These are phyloP conservation scores for Coemansia sp. DNA, from an alignment of 192 early-diverging fungal species.

Conservation along the genomic window DNA sequence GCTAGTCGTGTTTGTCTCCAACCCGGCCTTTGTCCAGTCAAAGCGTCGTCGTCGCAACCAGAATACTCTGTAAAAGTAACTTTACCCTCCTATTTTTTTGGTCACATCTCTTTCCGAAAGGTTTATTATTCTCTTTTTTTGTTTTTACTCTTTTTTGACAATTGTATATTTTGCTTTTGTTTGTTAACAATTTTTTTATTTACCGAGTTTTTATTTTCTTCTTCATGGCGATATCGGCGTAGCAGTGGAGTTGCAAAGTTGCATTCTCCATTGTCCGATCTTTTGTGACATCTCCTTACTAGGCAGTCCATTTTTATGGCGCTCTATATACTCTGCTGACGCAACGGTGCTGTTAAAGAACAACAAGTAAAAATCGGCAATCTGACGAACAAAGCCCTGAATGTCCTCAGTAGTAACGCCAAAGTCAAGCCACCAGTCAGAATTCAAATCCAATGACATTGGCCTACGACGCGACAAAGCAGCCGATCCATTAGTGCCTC, in stretches of 20 bases:
- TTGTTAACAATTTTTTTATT: background rate
- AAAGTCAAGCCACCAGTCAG: slow-evolving; percentile 45
- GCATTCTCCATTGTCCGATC: slow-evolving; percentile 51
- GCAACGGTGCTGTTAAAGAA: slow-evolving; percentile 43
- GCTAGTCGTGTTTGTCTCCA: slow-evolving; percentile 54
- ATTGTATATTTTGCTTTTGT: background rate
- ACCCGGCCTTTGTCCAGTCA: slow-evolving; percentile 54
- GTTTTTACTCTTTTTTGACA: background rate
- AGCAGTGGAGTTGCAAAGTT: slow-evolving; percentile 16
- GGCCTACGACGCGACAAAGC: slow-evolving; percentile 12
- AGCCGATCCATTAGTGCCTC: slow-evolving; percentile 4
- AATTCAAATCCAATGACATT: slow-evolving; percentile 20
- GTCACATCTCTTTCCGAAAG: background rate
- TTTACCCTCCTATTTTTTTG: background rate
- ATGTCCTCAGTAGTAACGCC: slow-evolving; percentile 41
- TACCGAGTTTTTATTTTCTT: background rate
- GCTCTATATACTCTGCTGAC: slow-evolving; percentile 38
- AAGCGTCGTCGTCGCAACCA: slow-evolving; percentile 32
- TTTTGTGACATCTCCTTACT: slow-evolving; percentile 42
- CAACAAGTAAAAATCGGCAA: slow-evolving; percentile 53
- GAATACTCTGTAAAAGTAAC: slow-evolving; percentile 13
- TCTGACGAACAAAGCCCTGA: slow-evolving; percentile 54
- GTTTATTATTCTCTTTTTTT: background rate
- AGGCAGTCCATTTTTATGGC: slow-evolving; percentile 38
- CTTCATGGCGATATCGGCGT: slow-evolving; percentile 9